Base-by-base conservation (phyloP, 805 yeast species). In the Lachancea lanzarotensis region DNA sequence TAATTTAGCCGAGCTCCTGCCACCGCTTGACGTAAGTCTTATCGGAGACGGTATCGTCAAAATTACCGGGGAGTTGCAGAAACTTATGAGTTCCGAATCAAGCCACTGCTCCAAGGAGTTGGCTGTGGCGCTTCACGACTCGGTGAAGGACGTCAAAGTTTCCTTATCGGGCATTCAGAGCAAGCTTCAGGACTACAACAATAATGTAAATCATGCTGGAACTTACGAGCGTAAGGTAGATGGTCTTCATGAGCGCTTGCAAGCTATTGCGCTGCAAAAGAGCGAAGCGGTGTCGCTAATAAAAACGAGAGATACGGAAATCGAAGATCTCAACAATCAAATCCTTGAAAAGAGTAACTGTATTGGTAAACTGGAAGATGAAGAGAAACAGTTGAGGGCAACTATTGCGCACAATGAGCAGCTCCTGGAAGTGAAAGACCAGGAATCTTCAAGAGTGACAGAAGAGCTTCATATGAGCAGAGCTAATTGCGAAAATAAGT, bases 401-500 rank as follows among this genome's bases (percentile, higher is more conserved):
- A 20, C 35, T 2, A 2, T n/a, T 4, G 6, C 15, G 16, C 25
- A 19, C 9, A 8, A 20, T 11, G 36, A 35, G 17, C 35, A 35
- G 7, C 26, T n/a, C 2, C n/a, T 41, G 32, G 38, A 35, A 13
- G 18, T 16, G 9, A 35, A 35, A 8, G 42, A 45, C 6, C 2
- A 42, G 15, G 37, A 30, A 19, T 4, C 29, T 20, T 10, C n/a
- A 22, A 42, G 30, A 19, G 15, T 16, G 15, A 12, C 18, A 15
- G 26, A 40, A 22, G 53, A 54, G 25, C 17, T 52, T 3, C 20
- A 46, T 1, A 40, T 49, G 9, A 40, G 54, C 7, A 52, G 56
- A 32, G 51, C 59, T 2, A 56, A 52, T n/a, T 64, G 55, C 38
- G 69, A 69, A 19, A 59, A 63, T 36, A 67, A 69, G 48, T 35